These are phyloP conservation scores for Phellinidium pouzarii DNA, from an alignment of 1,284 basidiomycete genomes.

Conservation along the genomic window DNA sequence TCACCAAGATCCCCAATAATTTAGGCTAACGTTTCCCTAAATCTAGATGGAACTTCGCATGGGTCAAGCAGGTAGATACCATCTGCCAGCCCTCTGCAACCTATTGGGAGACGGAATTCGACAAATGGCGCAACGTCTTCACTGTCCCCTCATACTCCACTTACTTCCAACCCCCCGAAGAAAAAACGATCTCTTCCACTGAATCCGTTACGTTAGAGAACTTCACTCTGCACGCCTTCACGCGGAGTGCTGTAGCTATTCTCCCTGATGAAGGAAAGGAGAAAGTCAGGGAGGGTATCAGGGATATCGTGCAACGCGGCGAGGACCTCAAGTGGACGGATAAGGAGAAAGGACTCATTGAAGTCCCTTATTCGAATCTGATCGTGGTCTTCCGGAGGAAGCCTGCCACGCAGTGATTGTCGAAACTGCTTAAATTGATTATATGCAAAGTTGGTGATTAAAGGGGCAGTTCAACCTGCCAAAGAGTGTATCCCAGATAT, in stretches of 20 bases:
- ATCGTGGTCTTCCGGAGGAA: not conserved
- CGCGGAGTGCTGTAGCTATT: not conserved
- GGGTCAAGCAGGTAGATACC: not conserved
- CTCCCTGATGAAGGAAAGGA: not conserved
- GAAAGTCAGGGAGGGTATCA: not conserved
- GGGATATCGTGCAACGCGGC: not conserved
- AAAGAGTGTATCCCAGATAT: no score
- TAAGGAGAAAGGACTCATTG: not conserved
- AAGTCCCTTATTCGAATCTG: not conserved
- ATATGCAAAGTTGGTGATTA: no score
- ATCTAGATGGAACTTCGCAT: not conserved
- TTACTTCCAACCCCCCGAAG: not conserved
- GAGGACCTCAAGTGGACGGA: not conserved
- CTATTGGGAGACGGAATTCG: not conserved
- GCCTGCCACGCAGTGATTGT: not conserved
- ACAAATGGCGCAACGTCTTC: not conserved
- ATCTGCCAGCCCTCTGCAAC: not conserved
- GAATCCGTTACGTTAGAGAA: not conserved
- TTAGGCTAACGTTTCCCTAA: not conserved
- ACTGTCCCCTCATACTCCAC: not conserved
- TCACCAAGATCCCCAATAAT: not conserved
- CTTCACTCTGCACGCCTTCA: not conserved
- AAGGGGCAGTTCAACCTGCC: no score
- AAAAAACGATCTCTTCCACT: not conserved
- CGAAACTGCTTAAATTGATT: no score